A percentile compares a stretch with the other conserved stretches of the same genome.
Conservation (phyloP, 2,329 filamentous ascomycete genomes). For the Epichloe festucae region DNA sequence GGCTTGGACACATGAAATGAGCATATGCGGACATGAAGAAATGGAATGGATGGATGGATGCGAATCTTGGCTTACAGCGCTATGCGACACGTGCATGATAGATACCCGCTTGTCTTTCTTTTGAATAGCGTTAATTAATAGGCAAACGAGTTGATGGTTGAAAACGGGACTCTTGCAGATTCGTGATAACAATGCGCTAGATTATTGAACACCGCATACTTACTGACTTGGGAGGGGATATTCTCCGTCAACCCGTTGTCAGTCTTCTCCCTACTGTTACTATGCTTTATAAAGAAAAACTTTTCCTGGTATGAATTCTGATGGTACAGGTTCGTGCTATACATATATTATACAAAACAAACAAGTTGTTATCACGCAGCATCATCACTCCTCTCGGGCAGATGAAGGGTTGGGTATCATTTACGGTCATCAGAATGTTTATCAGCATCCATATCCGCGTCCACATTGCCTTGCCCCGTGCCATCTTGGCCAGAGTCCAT, state of each 20-base stretch:
- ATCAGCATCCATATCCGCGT: background rate
- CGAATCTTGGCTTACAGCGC: background rate
- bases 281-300: too few relatives aligned
- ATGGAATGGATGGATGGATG: background rate
- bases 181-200: too few relatives aligned
- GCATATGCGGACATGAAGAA: background rate
- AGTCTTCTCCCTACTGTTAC: too few relatives aligned
- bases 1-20: background rate
- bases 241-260: too few relatives aligned
- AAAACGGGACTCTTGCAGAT: background rate
- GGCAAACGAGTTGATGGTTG: conserved; percentile 2
- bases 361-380: background rate
- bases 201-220: too few relatives aligned
- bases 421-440: background rate
- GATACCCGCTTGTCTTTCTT: conserved; percentile 7
- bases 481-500: conserved; percentile 2
- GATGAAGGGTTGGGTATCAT: background rate
- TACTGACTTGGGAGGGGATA: too few relatives aligned
- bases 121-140: conserved; percentile 5
- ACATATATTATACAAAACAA: background rate
- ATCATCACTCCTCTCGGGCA: background rate
- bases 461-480: background rate
- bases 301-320: too few relatives aligned
- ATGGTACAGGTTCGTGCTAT: background rate
- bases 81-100: conserved; percentile 3